Conservation (phyloP, 768 basidiomycete genomes). For the Boletus rubropictus region DNA sequence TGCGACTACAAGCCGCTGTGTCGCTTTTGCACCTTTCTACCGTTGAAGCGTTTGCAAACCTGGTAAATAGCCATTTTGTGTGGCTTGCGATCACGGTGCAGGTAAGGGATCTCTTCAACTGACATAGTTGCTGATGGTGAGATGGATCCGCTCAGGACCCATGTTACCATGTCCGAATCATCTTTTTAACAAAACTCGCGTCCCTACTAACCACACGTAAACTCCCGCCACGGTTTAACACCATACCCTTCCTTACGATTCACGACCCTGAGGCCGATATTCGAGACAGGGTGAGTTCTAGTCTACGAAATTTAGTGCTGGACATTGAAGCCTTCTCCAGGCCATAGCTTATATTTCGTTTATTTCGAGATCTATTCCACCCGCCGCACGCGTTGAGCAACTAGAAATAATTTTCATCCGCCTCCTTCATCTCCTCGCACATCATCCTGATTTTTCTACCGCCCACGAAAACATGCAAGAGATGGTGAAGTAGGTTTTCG, state of each 20-base stretch:
- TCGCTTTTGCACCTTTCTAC: slow-evolving; percentile 75
- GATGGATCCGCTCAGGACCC: slow-evolving; percentile 54
- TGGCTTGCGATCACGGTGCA: slow-evolving; percentile 70
- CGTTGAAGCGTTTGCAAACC: slow-evolving; percentile 49
- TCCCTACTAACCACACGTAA: slow-evolving; percentile 57
- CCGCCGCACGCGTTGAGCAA: slow-evolving; percentile 54
- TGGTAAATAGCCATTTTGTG: slow-evolving; percentile 58
- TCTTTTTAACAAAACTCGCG: slow-evolving; percentile 72
- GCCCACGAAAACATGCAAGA: slow-evolving; percentile 65
- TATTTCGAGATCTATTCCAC: slow-evolving; percentile 41
- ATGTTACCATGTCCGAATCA: slow-evolving; percentile 77
- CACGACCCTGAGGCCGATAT: slow-evolving; percentile 89
- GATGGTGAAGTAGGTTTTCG: slow-evolving; percentile 65
- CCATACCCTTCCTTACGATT: slow-evolving; percentile 82
- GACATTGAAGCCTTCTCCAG: slow-evolving; percentile 29
- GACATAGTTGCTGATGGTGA: background rate
- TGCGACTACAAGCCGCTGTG: slow-evolving; percentile 78
- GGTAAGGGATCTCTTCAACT: slow-evolving; percentile 39
- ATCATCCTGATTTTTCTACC: slow-evolving; percentile 86
- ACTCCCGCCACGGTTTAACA: slow-evolving; percentile 67
- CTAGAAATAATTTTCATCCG: slow-evolving; percentile 84
- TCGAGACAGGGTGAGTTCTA: slow-evolving; percentile 48
- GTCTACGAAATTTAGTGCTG: background rate
- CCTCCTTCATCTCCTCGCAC: slow-evolving; percentile 80
- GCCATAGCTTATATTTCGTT: slow-evolving; percentile 52